Evolutionary conservation across 2,329 filamentous ascomycete genomes (phyloP).

Genomic region (Botrytis deweyae): DNA sequence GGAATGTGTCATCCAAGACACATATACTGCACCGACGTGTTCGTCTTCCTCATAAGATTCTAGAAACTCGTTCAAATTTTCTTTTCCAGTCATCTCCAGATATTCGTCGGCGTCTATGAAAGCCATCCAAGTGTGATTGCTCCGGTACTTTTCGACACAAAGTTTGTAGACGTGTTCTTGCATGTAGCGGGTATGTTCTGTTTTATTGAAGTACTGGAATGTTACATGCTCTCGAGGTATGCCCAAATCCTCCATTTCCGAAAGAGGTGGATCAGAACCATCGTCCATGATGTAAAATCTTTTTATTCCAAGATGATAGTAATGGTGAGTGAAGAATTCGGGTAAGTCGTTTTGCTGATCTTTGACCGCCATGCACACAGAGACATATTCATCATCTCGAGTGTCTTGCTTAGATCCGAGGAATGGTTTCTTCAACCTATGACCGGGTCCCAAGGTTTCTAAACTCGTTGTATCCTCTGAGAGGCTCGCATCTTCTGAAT

Average conservation of each 20-base stretch:
- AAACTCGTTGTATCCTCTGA: background rate
- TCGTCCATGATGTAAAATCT: constrained; percentile 39
- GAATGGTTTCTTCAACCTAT: constrained; percentile 9
- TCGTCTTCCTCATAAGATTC: constrained; percentile 30
- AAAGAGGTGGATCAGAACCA: constrained; percentile 32
- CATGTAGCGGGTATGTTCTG: constrained; percentile 16
- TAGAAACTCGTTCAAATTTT: constrained; percentile 38
- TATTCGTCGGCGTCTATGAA: constrained; percentile 40
- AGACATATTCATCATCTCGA: constrained; percentile 30
- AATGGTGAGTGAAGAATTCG: constrained; percentile 36
- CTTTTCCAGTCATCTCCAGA: constrained; percentile 33
- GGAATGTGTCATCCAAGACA: constrained; percentile 41
- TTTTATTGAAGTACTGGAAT: constrained; percentile 29
- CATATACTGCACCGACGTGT: constrained; percentile 36
- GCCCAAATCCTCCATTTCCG: constrained; percentile 25
- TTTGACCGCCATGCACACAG: constrained; percentile 35
- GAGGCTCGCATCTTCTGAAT: background rate
- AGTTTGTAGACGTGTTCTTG: constrained; percentile 30
- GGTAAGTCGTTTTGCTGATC: constrained; percentile 32
- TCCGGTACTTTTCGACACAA: constrained; percentile 32
- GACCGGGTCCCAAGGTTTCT: background rate
- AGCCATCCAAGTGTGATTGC: constrained; percentile 40
- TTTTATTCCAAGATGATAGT: constrained; percentile 33
- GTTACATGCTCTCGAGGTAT: constrained; percentile 30
- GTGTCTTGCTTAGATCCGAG: constrained; percentile 16